Evolutionary conservation across 345 rosid genomes (phyloP).

Genomic region (Xanthoceras sorbifolium): DNA sequence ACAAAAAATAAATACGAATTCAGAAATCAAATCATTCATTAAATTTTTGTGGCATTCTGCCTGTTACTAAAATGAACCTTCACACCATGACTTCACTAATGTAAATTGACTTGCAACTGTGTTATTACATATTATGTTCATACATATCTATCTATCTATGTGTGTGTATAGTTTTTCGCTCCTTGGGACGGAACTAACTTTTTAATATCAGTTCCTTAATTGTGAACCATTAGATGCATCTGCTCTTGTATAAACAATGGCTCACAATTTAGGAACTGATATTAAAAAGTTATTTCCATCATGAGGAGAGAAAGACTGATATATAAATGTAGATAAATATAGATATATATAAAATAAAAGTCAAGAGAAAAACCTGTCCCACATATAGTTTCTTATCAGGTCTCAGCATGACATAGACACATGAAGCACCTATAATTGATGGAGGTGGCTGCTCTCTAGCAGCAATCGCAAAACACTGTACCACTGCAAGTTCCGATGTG

Average conservation of each 20-base stretch:
- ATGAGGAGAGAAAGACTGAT: no score
- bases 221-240: no score
- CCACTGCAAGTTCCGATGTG: constrained; percentile 30
- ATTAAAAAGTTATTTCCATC: no score
- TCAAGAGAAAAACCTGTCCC: constrained; percentile 63
- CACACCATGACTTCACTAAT: not conserved
- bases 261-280: no score
- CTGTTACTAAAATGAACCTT: not conserved
- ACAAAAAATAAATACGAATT: not conserved
- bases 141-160: not conserved
- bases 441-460: constrained; percentile 94
- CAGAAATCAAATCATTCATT: not conserved
- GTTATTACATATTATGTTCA: not conserved
- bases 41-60: not conserved
- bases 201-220: no score
- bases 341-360: not conserved
- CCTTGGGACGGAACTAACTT: no score
- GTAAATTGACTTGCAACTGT: not conserved
- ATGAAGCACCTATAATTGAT: constrained; percentile 80
- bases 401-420: constrained; percentile 83
- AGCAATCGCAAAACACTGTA: constrained; percentile 58
- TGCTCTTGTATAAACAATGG: no score
- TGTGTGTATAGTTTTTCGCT: no score
- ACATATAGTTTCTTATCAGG: constrained; percentile 77
- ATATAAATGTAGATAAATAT: no score